phyloP scores from a whole-genome alignment of 768 basidiomycete species.

The Collybia sordida region DNA sequence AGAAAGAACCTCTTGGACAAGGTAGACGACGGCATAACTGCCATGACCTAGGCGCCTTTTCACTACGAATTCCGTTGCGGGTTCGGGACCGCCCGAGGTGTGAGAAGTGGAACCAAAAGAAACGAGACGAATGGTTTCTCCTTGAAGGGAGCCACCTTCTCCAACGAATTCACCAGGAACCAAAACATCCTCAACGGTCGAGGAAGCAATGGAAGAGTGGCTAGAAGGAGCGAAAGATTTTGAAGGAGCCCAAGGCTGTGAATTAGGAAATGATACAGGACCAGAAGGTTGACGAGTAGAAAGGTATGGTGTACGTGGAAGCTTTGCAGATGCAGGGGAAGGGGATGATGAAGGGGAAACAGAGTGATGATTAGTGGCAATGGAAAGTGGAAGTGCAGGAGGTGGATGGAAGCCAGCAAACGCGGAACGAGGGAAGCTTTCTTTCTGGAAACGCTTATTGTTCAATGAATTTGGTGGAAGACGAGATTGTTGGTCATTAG shows the following conservation, averaged over 20 bases:
- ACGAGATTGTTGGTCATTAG: slow-evolving; percentile 37
- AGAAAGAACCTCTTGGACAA: slow-evolving; percentile 72
- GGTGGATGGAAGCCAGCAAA: slow-evolving; percentile 22
- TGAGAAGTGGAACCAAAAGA: slow-evolving; percentile 39
- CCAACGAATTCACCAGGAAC: slow-evolving; percentile 73
- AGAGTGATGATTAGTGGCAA: slow-evolving; percentile 31
- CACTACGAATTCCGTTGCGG: slow-evolving; percentile 77
- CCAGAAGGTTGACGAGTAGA: slow-evolving; percentile 31
- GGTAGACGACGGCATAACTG: slow-evolving; percentile 92
- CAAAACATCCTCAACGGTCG: slow-evolving; percentile 60
- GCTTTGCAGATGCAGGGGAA: slow-evolving; percentile 32
- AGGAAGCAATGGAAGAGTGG: slow-evolving; percentile 35
- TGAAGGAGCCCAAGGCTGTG: slow-evolving; percentile 23
- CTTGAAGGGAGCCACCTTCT: slow-evolving; percentile 64
- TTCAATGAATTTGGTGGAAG: slow-evolving; percentile 21
- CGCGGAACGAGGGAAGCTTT: slow-evolving; percentile 29
- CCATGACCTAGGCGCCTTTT: slow-evolving; percentile 84
- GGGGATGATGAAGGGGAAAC: slow-evolving; percentile 34
- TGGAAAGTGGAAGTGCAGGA: slow-evolving; percentile 21
- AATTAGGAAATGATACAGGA: slow-evolving; percentile 24
- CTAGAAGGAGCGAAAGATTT: slow-evolving; percentile 26
- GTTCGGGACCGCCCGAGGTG: slow-evolving; percentile 37
- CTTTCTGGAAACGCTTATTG: slow-evolving; percentile 40
- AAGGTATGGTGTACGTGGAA: slow-evolving; percentile 39
- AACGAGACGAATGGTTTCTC: slow-evolving; percentile 62